Conservation (phyloP, 2,329 filamentous ascomycete species). For the Aspergillus proliferans region DNA sequence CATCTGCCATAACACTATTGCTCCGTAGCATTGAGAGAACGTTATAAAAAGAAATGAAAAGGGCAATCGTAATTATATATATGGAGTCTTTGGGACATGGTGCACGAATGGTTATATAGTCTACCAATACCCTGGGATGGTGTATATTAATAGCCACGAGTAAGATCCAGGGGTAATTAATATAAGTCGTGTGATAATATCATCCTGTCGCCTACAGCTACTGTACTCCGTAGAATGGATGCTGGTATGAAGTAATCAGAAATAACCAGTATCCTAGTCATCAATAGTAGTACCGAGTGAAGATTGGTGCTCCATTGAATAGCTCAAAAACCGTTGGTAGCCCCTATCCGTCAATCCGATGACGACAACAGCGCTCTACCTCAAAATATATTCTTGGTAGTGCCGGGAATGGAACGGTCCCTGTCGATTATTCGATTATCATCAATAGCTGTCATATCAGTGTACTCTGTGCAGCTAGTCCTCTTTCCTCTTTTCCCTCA, state of each 20-base stretch:
- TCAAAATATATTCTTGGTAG: too few species aligned
- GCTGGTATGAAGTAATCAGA: too few species aligned
- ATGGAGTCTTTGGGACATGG: background rate
- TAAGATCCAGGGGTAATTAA: background rate
- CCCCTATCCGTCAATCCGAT: too few species aligned
- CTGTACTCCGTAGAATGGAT: background rate
- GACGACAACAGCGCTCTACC: too few species aligned
- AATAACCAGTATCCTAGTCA: too few species aligned
- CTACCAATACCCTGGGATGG: background rate
- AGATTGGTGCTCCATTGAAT: too few species aligned
- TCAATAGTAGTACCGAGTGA: too few species aligned
- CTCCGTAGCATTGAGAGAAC: background rate
- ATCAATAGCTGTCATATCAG: background rate
- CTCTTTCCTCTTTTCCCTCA: too few species aligned
- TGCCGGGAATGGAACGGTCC: background rate
- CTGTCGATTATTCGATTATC: background rate
- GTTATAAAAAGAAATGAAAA: too few species aligned
- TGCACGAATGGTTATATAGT: background rate
- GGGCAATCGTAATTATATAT: too few species aligned
- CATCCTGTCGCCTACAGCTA: background rate
- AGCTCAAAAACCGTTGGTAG: too few species aligned
- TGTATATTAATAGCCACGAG: background rate
- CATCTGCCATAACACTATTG: background rate
- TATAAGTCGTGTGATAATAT: background rate
- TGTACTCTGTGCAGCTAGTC: too few species aligned